Conservation (phyloP, 352 stramenopile species). For the Albugo laibachii region DNA sequence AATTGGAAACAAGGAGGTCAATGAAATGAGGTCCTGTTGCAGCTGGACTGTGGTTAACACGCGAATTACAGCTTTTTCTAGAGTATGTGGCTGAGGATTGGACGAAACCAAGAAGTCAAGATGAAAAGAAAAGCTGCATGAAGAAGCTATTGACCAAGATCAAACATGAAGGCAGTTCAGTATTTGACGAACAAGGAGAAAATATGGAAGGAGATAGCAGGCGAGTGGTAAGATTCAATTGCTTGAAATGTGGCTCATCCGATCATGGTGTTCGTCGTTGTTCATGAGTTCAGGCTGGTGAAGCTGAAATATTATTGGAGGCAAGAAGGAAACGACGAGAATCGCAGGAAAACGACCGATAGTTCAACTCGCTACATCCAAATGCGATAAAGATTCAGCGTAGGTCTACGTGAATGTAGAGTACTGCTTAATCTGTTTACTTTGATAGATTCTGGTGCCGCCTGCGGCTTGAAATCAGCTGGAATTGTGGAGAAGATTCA, state of each 20-base stretch:
- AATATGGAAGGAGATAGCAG: no score
- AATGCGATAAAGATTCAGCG: background rate
- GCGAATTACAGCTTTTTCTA: background rate
- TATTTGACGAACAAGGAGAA: no score
- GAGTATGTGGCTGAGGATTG: background rate
- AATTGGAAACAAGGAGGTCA: background rate
- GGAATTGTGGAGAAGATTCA: background rate
- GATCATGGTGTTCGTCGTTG: background rate
- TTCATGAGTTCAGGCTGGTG: background rate
- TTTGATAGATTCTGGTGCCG: background rate
- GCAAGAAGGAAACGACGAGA: background rate
- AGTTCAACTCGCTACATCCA: background rate
- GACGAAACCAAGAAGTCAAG: background rate
- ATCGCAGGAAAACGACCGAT: background rate
- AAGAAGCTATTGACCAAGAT: background rate
- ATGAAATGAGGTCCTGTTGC: background rate
- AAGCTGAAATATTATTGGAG: background rate
- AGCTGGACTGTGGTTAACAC: background rate
- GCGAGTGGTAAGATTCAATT: background rate
- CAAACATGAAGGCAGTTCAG: no score
- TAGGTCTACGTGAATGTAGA: background rate
- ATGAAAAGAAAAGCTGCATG: background rate
- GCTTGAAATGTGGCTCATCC: background rate
- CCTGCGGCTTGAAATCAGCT: background rate
- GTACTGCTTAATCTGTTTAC: background rate